Evolutionary conservation across 345 rosid genomes (phyloP), one percentile per base, ranked within the genome.

Genomic region (Hibiscus tridactylites): DNA sequence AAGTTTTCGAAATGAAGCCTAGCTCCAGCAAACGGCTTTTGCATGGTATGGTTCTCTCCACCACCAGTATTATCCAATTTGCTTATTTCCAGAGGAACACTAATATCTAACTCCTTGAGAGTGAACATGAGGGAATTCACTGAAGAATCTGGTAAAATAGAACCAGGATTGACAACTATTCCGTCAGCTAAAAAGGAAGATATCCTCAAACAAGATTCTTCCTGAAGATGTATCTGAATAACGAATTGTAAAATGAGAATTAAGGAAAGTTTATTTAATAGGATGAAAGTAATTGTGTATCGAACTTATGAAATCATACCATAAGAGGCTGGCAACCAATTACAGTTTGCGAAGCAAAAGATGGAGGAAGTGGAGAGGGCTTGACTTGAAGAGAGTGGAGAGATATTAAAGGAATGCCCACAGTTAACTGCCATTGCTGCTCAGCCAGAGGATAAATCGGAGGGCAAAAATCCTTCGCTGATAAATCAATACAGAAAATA

Each of bases 101-200:
- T 88, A 63, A 95, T 73, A 74, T 87, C 91, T 73, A 95, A 81
- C 75, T 90, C 97, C 81, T 84, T 88, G 78, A 92, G 87, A 71
- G 77, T 61, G 73, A 95, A 83, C 70, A 68, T 42, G 66, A 89
- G 75, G 61, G 90, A 92, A 78, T 92, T 89, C 63, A 95, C 83
- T 35, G 99, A 86, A 78, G 81, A 83, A 83, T 92, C 96, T 0
- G 91, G 90, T 63, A 87, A 81, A 76, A 95, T 75, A 82, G 79
- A 91, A 74, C 94, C 91, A 16, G 91, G 90, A 77, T 85, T 88
- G 70, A 95, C 91, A 75, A 87, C 91, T 73, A 95, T 86, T 65
- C 99, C 99, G 82, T 95, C 98, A 53, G 94, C 99, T 77, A 95
- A 77, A 81, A 95, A 95, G 67, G 99, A 95, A 74, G 88, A 79